Base-by-base conservation (phyloP, 306 rosid genomes). In the Glycyrrhiza uralensis region DNA sequence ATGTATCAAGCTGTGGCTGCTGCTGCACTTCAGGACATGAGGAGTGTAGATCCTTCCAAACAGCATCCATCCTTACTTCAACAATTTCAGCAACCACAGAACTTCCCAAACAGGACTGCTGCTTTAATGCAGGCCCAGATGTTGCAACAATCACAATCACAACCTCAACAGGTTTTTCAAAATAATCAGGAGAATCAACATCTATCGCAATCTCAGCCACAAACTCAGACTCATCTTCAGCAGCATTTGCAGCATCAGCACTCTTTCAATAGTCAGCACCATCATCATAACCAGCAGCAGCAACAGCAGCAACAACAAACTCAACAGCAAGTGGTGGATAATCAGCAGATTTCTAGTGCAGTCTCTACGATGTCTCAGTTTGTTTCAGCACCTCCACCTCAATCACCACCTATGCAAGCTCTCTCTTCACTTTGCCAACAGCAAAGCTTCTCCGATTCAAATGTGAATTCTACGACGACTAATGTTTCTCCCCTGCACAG, bases 1-100 rank as follows among this genome's bases (percentile, higher is more conserved):
- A 72, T 91, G 87, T 89, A 89, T 79, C 99, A 94, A 76, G 93
- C 95, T 46, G 90, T 88, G 82, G 95, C 97, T 47, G 89, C 99
- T 56, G 91, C 97, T 46, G 96, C 97, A 10, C 91, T 89, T 63
- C 99, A 91, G 81, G 99, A 94, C 66, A 91, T 87, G 86, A 85
- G 98, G 83, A 75, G 76, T 2, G 49, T 83, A 4, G 96, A 91
- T 78, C 96, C 91, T 71, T 85, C 97, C 22, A 87, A 89, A 75
- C 75, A 85, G 50, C 76, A 81, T 24, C 78, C 93, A 28, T 87
- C 96, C 19, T 86, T 86, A 45, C 82, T 87, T 76, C 97, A 91
- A 45, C 97, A 91, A 45, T 94, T 91, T 74, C 99, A 93, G 81
- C 97, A 84, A 70, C 77, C 86, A 22, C 93, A 80, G 76, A 87